A percentile compares a stretch with the other conserved stretches of the same genome.
Evolutionary conservation across 2,329 filamentous ascomycete genomes (phyloP).

Genomic region (Verticillium albo-atrum): DNA sequence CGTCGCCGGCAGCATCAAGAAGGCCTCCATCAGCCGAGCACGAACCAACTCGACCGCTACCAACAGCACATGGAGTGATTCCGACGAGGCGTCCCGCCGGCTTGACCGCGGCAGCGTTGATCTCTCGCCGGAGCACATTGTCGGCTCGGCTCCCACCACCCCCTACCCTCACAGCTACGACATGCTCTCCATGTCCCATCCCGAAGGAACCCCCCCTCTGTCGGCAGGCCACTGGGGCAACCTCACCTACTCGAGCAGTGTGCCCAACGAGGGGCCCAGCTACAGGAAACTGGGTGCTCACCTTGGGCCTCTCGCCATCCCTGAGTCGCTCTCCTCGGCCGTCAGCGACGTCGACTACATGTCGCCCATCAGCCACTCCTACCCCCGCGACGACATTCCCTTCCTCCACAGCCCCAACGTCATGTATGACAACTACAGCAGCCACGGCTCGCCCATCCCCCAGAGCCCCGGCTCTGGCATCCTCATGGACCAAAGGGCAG

Average conservation of each 20-base stretch:
- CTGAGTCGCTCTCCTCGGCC: conserved; percentile 48
- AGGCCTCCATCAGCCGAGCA: conserved; percentile 35
- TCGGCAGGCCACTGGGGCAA: conserved; percentile 37
- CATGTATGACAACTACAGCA: conserved; percentile 53
- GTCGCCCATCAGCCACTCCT: conserved; percentile 55
- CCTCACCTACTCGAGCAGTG: conserved; percentile 38
- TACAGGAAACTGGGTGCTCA: conserved; percentile 38
- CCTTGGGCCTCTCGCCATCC: conserved; percentile 35
- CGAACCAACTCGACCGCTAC: conserved; percentile 40
- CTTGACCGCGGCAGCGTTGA: conserved; percentile 31
- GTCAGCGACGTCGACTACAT: conserved; percentile 60
- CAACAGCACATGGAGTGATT: conserved; percentile 32
- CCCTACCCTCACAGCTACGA: conserved; percentile 36
- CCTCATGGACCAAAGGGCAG: conserved; percentile 50
- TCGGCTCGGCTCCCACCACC: conserved; percentile 40
- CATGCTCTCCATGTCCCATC: conserved; percentile 47
- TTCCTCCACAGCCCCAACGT: conserved; percentile 47
- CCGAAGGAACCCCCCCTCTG: conserved; percentile 34
- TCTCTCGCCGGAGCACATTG: conserved; percentile 26
- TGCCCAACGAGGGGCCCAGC: conserved; percentile 33
- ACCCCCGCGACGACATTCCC: conserved; percentile 46
- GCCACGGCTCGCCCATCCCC: conserved; percentile 47
- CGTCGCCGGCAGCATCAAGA: conserved; percentile 45
- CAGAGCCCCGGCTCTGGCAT: conserved; percentile 52
- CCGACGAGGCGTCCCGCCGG: conserved; percentile 28